phyloP scores from a whole-genome alignment of 441 rosid species.

The Corymbia calophylla region DNA sequence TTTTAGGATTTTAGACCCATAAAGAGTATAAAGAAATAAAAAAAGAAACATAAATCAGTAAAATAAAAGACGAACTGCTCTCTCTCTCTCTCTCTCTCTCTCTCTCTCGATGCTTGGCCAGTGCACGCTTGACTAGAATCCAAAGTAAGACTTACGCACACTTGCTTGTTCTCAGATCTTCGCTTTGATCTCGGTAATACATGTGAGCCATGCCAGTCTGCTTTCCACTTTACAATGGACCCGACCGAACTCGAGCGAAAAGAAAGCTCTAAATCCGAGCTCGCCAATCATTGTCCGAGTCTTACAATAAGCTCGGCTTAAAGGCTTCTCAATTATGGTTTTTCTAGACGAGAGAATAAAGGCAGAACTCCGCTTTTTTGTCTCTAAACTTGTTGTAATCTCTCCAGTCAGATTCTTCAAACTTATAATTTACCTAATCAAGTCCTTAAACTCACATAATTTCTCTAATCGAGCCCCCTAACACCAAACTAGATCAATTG shows the following conservation, averaged over 20 bases:
- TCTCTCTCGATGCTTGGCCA: not conserved
- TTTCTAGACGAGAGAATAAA: not conserved
- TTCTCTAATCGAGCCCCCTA: not conserved
- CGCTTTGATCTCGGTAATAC: not conserved
- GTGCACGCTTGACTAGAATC: not conserved
- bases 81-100: not conserved
- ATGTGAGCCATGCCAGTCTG: not conserved
- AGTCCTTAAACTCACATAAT: not conserved
- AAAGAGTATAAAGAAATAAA: too few relatives aligned
- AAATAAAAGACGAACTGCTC: not conserved
- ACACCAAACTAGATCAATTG: not conserved
- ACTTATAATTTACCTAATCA: not conserved
- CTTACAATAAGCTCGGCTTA: not conserved
- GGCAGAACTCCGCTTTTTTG: not conserved
- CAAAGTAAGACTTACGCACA: not conserved
- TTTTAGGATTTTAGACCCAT: too few relatives aligned
- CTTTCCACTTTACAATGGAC: not conserved
- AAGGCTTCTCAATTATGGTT: not conserved
- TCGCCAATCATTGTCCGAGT: not conserved
- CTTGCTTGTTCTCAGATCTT: not conserved
- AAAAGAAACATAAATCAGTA: not conserved
- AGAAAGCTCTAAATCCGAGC: not conserved
- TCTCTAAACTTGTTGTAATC: not conserved
- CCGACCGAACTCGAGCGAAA: not conserved
- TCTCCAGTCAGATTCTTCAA: not conserved